phyloP scores from a whole-genome alignment of 805 yeast species.

The Metschnikowia borealis region DNA sequence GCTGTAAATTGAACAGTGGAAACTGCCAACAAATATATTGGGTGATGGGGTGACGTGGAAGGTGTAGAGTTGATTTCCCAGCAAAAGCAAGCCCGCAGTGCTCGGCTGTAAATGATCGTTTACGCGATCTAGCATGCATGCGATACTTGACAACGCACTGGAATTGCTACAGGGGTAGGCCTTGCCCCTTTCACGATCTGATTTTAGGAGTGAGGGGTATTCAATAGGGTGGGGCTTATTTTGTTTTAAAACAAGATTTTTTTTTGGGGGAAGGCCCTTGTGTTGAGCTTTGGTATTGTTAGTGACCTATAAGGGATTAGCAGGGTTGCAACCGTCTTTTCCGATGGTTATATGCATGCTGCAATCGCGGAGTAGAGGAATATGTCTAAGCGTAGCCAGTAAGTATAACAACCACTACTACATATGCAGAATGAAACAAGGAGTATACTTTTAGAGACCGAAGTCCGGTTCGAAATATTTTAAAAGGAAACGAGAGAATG shows the following conservation, averaged over 20 bases:
- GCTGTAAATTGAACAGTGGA: neutral
- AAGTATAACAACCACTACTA: neutral
- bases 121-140: conserved; percentile 1
- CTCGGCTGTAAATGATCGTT: neutral
- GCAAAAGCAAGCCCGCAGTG: conserved; percentile 1
- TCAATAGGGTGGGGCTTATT: too few relatives aligned
- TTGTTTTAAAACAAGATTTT: too few relatives aligned
- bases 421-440: neutral
- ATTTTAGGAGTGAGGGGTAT: neutral
- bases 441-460: neutral
- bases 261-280: too few relatives aligned
- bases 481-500: neutral
- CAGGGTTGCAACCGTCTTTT: neutral
- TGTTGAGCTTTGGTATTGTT: neutral
- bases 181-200: neutral
- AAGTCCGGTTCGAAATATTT: neutral
- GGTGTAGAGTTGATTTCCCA: neutral
- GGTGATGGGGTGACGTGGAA: neutral
- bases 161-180: neutral
- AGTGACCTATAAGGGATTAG: neutral
- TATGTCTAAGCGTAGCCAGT: neutral
- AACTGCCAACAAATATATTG: neutral
- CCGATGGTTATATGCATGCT: neutral
- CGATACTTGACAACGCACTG: neutral
- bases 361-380: neutral